Conservation (phyloP, 2,329 filamentous ascomycete species). For the Cercospora berteroae region DNA sequence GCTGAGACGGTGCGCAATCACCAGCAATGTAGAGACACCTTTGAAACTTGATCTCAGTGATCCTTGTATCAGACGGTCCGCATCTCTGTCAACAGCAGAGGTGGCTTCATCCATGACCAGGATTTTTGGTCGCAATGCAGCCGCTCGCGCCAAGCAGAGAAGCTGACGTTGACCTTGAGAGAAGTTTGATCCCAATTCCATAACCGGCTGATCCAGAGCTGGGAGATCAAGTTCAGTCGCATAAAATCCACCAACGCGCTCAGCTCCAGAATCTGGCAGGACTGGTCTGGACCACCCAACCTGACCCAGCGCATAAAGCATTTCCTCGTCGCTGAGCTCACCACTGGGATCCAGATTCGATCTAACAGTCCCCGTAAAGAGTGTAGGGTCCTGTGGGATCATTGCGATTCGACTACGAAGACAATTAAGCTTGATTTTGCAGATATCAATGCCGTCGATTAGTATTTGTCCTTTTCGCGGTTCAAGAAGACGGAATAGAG, state of each 20-base stretch:
- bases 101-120: slow-evolving; percentile 70
- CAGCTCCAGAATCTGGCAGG: too few species aligned
- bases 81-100: slow-evolving; percentile 78
- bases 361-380: slow-evolving; percentile 76
- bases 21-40: slow-evolving; percentile 26
- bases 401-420: slow-evolving; percentile 73
- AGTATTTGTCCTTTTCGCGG: slow-evolving; percentile 60
- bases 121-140: slow-evolving; percentile 82
- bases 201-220: slow-evolving; percentile 69
- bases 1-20: slow-evolving; percentile 34
- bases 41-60: slow-evolving; percentile 16
- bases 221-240: slow-evolving; percentile 40
- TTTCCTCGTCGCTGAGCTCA: slow-evolving; percentile 65
- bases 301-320: slow-evolving; percentile 66
- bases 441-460: slow-evolving; percentile 74
- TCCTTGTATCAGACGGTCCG: slow-evolving; percentile 72
- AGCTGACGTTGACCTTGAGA: slow-evolving; percentile 87
- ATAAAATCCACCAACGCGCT: too few species aligned
- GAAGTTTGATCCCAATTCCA: slow-evolving; percentile 90
- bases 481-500: slow-evolving; percentile 22
- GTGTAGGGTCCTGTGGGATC: slow-evolving; percentile 78
- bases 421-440: slow-evolving; percentile 66
- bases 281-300: slow-evolving; percentile 51
- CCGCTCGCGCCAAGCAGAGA: slow-evolving; percentile 85
- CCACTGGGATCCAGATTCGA: slow-evolving; percentile 76